Evolutionary conservation across 352 stramenopile species (phyloP).

Genomic region (Pythium phragmiticola): DNA sequence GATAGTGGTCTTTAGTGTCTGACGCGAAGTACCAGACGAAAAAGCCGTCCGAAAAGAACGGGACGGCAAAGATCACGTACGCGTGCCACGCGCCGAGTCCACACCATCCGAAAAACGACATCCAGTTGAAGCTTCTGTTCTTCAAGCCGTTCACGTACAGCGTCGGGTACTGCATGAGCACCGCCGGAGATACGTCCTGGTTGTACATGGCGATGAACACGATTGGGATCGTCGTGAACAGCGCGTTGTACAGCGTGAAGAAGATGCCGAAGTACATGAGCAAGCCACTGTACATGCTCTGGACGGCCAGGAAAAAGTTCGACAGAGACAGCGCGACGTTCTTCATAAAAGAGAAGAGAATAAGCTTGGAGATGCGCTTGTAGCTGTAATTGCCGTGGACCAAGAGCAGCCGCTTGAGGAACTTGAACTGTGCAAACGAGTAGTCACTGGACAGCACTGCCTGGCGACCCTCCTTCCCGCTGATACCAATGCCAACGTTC

Average conservation of each 20-base stretch:
- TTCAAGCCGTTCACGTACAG: conserved; percentile 88
- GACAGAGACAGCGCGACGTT: conserved; percentile 84
- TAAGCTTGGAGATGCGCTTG: conserved; percentile 89
- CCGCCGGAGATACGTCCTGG: conserved; percentile 83
- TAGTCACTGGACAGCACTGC: conserved; percentile 86
- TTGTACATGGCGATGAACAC: conserved; percentile 91
- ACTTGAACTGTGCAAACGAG: conserved; percentile 82
- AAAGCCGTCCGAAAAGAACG: conserved; percentile 85
- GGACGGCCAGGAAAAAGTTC: conserved; percentile 82
- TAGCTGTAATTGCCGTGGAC: conserved; percentile 91
- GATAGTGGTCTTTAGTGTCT: conserved; percentile 41
- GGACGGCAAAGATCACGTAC: conserved; percentile 83
- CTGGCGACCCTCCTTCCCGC: conserved; percentile 83
- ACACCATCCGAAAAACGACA: conserved; percentile 88
- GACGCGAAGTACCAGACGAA: conserved; percentile 80
- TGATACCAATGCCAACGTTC: conserved; percentile 85
- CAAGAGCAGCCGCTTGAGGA: conserved; percentile 75
- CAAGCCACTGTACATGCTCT: conserved; percentile 86
- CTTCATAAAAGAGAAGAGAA: conserved; percentile 90
- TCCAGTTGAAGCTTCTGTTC: conserved; percentile 89
- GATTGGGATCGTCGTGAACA: conserved; percentile 90
- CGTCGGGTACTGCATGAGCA: conserved; percentile 89
- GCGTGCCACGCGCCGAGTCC: conserved; percentile 83
- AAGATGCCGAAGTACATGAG: conserved; percentile 90
- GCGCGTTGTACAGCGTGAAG: conserved; percentile 89